Evolutionary conservation across 805 yeast genomes (phyloP), one percentile per base, ranked within the genome.

Genomic region (Wickerhamiella parazyma): DNA sequence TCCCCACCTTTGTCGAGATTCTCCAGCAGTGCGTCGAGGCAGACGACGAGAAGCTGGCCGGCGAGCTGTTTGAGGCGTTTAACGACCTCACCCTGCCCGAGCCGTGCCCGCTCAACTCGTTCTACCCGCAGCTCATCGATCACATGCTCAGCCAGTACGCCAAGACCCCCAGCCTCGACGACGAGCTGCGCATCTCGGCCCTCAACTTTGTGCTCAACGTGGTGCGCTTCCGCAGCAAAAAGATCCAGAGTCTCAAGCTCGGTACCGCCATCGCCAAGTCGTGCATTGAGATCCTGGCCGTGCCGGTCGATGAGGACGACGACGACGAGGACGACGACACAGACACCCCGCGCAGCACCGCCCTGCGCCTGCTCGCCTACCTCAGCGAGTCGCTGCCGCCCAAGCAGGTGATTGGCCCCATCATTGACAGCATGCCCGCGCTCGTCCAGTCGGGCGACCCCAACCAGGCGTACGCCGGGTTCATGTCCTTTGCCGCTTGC

Each of bases 321-420:
- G 89, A 80, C 59, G 93, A 86, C 55, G 89, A 83, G 53, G 95
- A 86, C 62, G 86, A 84, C 58, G 95, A 86, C 65, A 97, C 89
- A 64, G 80, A 76, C 56, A 72, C 78, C 44, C 93, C 95, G 45
- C 64, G 77, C 36, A 62, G 80, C 41, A 71, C 85, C 51, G 94
- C 94, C 12, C 70, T 86, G 54, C 75, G 94, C 65, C 67, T 89
- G 47, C 62, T 91, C 43, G 81, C 84, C 42, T 73, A 75, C 56
- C 75, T 89, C 51, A 75, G 97, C 14, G 68, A 78, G 36, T 86
- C 80, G 56, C 70, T 91, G 55, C 95, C 99, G 43, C 95, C 97
- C 40, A 74, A 85, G 35, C 98, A 91, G 63, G 94, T 83, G 45
- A 77, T 87, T 51, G 72, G 70, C 50, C 89, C 95, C 36, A 70